Conservation (phyloP, 441 rosid genomes). For the Euphorbia celastroides region DNA sequence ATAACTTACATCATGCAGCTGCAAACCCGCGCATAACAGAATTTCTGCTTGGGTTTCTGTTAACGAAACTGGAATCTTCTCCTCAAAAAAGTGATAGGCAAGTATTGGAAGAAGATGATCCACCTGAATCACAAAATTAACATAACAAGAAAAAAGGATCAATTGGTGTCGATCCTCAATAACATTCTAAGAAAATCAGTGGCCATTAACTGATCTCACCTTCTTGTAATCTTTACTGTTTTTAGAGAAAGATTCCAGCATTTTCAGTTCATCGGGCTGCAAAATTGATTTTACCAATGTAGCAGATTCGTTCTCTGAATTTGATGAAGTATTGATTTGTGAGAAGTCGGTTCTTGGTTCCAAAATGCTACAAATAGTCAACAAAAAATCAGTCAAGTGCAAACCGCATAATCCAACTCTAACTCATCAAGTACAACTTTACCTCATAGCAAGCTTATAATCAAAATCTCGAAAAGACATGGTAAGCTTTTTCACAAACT, state of each 20-base stretch:
- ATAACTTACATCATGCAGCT: background rate
- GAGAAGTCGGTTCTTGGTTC: background rate
- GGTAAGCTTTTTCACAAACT: background rate
- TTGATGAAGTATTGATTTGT: background rate
- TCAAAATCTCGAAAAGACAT: background rate
- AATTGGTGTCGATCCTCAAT: no score
- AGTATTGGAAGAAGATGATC: background rate
- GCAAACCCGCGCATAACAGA: conserved; percentile 5
- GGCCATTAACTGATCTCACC: background rate
- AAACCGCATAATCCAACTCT: background rate
- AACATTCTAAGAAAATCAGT: no score
- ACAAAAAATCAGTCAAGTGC: background rate
- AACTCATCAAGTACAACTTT: background rate
- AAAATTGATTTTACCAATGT: background rate
- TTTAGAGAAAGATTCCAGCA: background rate
- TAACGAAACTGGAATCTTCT: background rate
- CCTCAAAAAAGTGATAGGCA: background rate
- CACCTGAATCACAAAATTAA: background rate
- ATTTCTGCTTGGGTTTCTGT: background rate
- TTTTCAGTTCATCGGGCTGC: background rate
- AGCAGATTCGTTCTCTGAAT: background rate
- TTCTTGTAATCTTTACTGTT: background rate
- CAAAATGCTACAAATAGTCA: background rate
- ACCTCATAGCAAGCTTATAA: background rate
- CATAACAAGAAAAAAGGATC: no score